Base-by-base conservation (phyloP, 1,284 basidiomycete genomes). In the Pseudozyma tsukubaensis region DNA sequence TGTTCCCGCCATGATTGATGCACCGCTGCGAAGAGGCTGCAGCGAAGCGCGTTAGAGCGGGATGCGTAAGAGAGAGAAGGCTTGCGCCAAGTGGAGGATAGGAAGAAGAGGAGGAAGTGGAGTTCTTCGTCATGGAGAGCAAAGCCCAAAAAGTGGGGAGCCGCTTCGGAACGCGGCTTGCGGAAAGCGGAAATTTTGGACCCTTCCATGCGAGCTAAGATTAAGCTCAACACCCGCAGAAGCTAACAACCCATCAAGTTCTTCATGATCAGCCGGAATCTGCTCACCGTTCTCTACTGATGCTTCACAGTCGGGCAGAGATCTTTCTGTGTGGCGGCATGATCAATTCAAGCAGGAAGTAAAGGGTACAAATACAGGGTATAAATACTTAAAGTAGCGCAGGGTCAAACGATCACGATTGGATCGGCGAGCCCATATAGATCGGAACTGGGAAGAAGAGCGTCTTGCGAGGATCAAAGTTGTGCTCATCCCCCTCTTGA, bases 1-100 rank as follows among this genome's bases (percentile, higher is more conserved):
- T 12, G 93, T 92, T 72, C 93, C 93, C 21, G 96, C 94, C 97
- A 99, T 96, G 37, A 14, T 42, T 34, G 32, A n/a, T n/a, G n/a
- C n/a, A n/a, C n/a, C 16, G 3, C 6, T 14, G 19, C n/a, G 44
- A 42, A 29, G 16, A 21, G 18, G 1, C 14, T 34, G 19, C 32
- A n/a, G 24, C 29, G 32, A n/a, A n/a, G 6, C n/a, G n/a, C n/a
- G n/a, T n/a, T n/a, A n/a, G n/a, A n/a, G n/a, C n/a, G n/a, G n/a
- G n/a, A n/a, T n/a, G n/a, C n/a, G n/a, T n/a, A n/a, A n/a, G n/a
- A n/a, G n/a, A n/a, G n/a, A n/a, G n/a, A n/a, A 13, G 12, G n/a
- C 12, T 14, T 21, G 18, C 37, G 37, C 50, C 14, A 39, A 24
- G 51, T 32, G 24, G 13, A 35, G 40, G 14, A 44, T 29, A 29